Conservation (phyloP, 257 asterid species). For the Paulownia fortunei region DNA sequence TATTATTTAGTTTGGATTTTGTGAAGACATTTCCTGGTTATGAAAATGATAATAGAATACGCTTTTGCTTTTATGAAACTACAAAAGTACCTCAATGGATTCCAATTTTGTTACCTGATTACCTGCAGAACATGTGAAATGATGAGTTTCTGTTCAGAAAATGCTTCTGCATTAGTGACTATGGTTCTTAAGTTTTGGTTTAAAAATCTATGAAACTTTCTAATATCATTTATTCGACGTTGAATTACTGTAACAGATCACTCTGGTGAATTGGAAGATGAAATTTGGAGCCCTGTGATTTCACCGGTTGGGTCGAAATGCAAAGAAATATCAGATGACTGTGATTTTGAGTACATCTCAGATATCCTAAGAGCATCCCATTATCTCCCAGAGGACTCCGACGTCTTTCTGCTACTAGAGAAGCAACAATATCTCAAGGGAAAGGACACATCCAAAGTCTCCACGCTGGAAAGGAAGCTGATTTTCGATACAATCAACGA, state of each 20-base stretch:
- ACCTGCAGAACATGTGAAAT: conserved; percentile 21
- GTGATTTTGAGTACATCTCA: conserved; percentile 63
- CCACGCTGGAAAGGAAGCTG: conserved; percentile 65
- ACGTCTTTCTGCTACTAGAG: conserved; percentile 66
- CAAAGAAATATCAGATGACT: conserved; percentile 44
- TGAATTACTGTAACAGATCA: conserved; percentile 46
- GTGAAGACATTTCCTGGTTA: conserved; percentile 39
- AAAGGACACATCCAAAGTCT: conserved; percentile 55
- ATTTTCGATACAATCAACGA: conserved; percentile 69
- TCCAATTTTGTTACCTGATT: conserved; percentile 24
- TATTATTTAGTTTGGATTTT: conserved; percentile 30
- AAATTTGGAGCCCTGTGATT: conserved; percentile 54
- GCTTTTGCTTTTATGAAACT: conserved; percentile 26
- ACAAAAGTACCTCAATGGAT: conserved; percentile 15
- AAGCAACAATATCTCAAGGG: conserved; percentile 79
- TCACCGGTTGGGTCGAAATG: conserved; percentile 39
- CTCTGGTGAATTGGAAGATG: conserved; percentile 66
- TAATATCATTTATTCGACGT: neutral
- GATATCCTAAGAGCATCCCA: conserved; percentile 69
- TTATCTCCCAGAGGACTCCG: conserved; percentile 62
- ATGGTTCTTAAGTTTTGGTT: neutral
- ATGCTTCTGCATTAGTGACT: neutral
- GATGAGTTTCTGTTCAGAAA: neutral
- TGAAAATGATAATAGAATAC: conserved; percentile 35
- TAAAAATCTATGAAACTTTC: neutral